Evolutionary conservation across 306 rosid genomes (phyloP), one percentile per base, ranked within the genome.

Genomic region (Castanospermum australe): DNA sequence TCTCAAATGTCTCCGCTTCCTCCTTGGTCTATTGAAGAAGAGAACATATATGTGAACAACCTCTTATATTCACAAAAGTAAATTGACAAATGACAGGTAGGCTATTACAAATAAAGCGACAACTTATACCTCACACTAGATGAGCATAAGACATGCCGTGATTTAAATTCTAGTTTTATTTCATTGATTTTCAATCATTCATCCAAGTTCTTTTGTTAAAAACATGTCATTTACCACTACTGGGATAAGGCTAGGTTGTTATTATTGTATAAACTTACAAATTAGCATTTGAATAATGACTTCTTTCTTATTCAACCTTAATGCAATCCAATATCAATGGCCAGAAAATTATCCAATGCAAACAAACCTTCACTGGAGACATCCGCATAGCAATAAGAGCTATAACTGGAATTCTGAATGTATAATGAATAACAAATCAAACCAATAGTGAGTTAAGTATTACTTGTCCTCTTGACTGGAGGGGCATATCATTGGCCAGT

Each of bases 21-120:
- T 69, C 81, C 79, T 79, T 82, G 54, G 25, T 74, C 98, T 95
- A 74, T 41, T 45, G 25, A 70, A 82, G 36, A 63, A 84, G 77
- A 86, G 63, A 82, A 54, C 57, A 72, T 47, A 14, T 35, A 57
- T 22, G 39, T 76, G 48, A 83, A 69, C 52, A 72, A 38, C 69
- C 75, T 32, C 18, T 45, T 62, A n/a, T n/a, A n/a, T 70, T 67
- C 52, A 28, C 41, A 79, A 63, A 28, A 22, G 72, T 47, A 75
- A 25, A 66, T n/a, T 24, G 39, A 45, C 32, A 70, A 57, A 18
- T 77, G 68, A 76, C 47, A 62, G 60, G 10, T 32, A 60, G 36
- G 76, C 33, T 47, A 81, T 63, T 59, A 54, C 42, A 59, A 51
- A 72, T 20, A 60, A 78, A 67, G 35, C 71, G 72, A 41, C 39